Conservation (phyloP, 2,329 filamentous ascomycete species). For the Aspergillus luchuensis region DNA sequence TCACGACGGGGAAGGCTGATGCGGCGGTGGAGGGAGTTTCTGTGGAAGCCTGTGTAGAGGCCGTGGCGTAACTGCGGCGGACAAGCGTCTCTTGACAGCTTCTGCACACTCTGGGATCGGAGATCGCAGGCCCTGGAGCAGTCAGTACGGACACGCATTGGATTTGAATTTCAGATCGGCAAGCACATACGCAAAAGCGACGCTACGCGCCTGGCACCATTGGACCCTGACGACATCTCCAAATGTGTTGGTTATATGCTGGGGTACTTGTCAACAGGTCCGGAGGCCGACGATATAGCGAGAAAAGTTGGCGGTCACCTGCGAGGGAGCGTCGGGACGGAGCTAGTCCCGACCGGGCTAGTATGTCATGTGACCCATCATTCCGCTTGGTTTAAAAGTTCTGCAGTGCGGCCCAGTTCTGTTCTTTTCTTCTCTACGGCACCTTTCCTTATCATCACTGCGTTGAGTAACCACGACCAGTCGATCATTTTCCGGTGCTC, state of each 20-base stretch:
- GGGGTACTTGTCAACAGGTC: constrained; percentile 22
- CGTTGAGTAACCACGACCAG: constrained; percentile 67
- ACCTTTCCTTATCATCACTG: constrained; percentile 94
- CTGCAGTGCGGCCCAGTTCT: constrained; percentile 17
- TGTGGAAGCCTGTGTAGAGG: constrained; percentile 42
- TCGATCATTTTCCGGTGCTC: constrained; percentile 91
- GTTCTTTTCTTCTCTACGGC: constrained; percentile 57
- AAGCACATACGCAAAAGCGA: constrained; percentile 41
- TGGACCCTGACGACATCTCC: constrained; percentile 45
- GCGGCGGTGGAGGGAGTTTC: constrained; percentile 34
- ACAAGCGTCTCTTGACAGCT: constrained; percentile 46
- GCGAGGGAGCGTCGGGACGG: constrained; percentile 8
- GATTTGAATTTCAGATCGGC: not conserved
- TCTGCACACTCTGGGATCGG: constrained; percentile 46
- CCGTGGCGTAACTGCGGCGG: constrained; percentile 45
- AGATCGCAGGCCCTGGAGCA: constrained; percentile 37
- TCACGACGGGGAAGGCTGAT: constrained; percentile 33
- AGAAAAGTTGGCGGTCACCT: constrained; percentile 43
- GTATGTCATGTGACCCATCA: constrained; percentile 27
- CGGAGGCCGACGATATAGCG: constrained; percentile 20
- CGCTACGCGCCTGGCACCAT: constrained; percentile 44
- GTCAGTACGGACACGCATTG: constrained; percentile 18
- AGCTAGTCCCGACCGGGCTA: constrained; percentile 33
- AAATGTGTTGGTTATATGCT: constrained; percentile 19
- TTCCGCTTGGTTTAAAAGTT: constrained; percentile 27